phyloP scores from a whole-genome alignment of 805 yeast genomes.

The Ogataea thermomethanolica region DNA sequence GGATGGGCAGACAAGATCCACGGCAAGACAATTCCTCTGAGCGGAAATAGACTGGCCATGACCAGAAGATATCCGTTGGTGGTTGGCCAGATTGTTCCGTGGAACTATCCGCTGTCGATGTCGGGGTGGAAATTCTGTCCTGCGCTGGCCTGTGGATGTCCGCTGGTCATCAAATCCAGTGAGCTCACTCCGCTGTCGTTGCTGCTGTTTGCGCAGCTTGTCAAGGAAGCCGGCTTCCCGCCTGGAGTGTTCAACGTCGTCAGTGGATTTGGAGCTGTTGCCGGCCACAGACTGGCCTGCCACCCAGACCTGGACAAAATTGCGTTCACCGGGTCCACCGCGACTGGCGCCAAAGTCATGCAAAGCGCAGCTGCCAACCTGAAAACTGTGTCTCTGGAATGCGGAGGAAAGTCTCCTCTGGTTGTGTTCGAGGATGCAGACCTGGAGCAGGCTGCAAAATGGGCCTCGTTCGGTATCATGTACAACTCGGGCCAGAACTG shows the following conservation, averaged over 20 bases:
- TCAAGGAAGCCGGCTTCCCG: constrained; percentile 68
- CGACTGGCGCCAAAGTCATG: constrained; percentile 64
- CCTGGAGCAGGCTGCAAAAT: constrained; percentile 59
- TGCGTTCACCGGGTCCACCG: constrained; percentile 66
- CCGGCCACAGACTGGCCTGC: constrained; percentile 63
- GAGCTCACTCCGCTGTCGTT: constrained; percentile 74
- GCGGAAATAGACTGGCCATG: constrained; percentile 53
- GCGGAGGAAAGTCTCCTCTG: constrained; percentile 72
- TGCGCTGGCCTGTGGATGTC: constrained; percentile 77
- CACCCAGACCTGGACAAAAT: constrained; percentile 58
- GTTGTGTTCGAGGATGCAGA: constrained; percentile 63
- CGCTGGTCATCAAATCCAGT: constrained; percentile 67
- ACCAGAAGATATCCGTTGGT: constrained; percentile 67
- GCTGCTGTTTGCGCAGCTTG: constrained; percentile 54
- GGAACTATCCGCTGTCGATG: constrained; percentile 72
- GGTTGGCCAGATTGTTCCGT: constrained; percentile 67
- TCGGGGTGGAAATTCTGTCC: constrained; percentile 82
- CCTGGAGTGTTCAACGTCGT: constrained; percentile 72
- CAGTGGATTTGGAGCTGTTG: constrained; percentile 64
- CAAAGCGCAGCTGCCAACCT: constrained; percentile 56
- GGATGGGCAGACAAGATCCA: constrained; percentile 59
- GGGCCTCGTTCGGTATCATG: constrained; percentile 66
- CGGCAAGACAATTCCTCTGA: constrained; percentile 39
- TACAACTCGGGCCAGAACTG: constrained; percentile 67
- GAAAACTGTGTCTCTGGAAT: constrained; percentile 64